Evolutionary conservation across 257 asterid species (phyloP).

Genomic region (Nicotiana undulata): DNA sequence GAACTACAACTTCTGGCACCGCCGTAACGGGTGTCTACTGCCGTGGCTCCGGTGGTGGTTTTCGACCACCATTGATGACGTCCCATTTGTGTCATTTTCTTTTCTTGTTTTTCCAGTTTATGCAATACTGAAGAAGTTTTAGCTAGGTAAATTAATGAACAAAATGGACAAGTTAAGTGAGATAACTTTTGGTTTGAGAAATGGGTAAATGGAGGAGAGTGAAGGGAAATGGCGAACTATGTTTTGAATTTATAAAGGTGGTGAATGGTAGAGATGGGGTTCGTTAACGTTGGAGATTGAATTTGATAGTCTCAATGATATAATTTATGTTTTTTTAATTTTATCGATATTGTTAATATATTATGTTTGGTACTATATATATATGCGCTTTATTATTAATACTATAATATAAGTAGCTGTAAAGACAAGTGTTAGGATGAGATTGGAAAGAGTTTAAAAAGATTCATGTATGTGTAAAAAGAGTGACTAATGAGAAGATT

Average conservation of each 20-base stretch:
- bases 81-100: conserved; percentile 22
- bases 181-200: background rate
- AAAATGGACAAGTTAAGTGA: background rate
- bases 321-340: background rate
- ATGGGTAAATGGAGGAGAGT: background rate
- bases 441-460: background rate
- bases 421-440: background rate
- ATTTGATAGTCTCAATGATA: background rate
- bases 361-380: background rate
- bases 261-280: background rate
- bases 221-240: background rate
- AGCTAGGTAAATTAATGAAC: background rate
- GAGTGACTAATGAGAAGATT: background rate
- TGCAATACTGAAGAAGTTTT: background rate
- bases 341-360: background rate
- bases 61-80: conserved; percentile 41
- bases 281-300: background rate
- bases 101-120: background rate
- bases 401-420: background rate
- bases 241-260: conserved; percentile 4
- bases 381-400: background rate
- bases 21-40: background rate
- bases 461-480: conserved; percentile 2
- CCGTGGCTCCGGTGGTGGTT: conserved; percentile 10
- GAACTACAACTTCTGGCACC: background rate